Percentiles rank a stretch among this genome's conserved stretches.
Evolutionary conservation across 805 yeast genomes (phyloP).

Genomic region (Lipomyces starkeyi): DNA sequence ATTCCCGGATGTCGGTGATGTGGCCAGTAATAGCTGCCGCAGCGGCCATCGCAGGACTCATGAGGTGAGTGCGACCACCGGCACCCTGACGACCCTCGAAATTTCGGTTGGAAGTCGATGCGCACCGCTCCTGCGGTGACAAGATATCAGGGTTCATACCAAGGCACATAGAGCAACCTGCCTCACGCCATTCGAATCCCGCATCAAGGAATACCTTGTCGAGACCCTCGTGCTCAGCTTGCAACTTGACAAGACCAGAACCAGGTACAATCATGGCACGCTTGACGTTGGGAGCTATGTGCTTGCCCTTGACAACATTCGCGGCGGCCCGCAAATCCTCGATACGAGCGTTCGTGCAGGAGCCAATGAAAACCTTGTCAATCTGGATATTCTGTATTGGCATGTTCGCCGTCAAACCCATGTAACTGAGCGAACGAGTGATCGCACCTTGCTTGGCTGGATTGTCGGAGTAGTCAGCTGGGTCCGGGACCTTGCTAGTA

Average conservation of each 20-base stretch:
- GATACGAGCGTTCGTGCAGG: conserved; percentile 96
- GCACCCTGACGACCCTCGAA: conserved; percentile 99
- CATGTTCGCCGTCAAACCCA: conserved; percentile 86
- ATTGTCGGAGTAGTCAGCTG: conserved; percentile 58
- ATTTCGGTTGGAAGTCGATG: conserved; percentile 97
- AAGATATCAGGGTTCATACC: conserved; percentile 99
- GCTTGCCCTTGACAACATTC: conserved; percentile 84
- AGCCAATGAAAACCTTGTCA: conserved; percentile 96
- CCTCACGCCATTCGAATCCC: conserved; percentile 99
- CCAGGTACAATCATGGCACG: conserved; percentile 96
- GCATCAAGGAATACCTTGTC: conserved; percentile 90
- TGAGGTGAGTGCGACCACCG: conserved; percentile 89
- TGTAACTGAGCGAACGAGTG: conserved; percentile 89
- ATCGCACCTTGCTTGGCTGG: conserved; percentile 81
- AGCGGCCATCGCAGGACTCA: conserved; percentile 99
- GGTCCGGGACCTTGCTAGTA: conserved; percentile 89
- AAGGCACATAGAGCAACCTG: conserved; percentile 99
- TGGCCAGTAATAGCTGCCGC: conserved; percentile 95
- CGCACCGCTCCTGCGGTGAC: conserved; percentile 95
- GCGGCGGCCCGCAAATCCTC: conserved; percentile 98
- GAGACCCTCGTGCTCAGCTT: conserved; percentile 94
- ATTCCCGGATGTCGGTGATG: conserved; percentile 87
- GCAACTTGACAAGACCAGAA: conserved; percentile 89
- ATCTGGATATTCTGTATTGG: conserved; percentile 75
- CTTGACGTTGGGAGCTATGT: conserved; percentile 80